A percentile compares a stretch with the other conserved stretches of the same genome.
These are phyloP conservation scores for Porphyrellus cyaneotinctus DNA, from an alignment of 768 basidiomycete genomes.

Conservation along the genomic window DNA sequence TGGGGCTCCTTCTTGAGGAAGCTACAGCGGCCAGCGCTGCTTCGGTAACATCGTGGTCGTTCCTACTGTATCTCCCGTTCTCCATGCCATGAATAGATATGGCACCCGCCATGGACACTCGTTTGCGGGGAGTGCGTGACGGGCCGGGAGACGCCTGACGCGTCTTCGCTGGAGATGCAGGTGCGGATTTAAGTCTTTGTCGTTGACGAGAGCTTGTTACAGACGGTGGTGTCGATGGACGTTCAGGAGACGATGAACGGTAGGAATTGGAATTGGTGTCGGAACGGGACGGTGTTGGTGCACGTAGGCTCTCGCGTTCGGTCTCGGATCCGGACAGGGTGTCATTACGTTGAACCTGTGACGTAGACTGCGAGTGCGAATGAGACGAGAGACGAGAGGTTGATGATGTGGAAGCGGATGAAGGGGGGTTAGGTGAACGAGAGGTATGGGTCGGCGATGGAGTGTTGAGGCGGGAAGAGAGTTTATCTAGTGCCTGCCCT, in stretches of 20 bases:
- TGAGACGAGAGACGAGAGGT: conserved; percentile 36
- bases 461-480: conserved; percentile 55
- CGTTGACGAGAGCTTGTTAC: conserved; percentile 27
- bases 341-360: conserved; percentile 29
- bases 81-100: conserved; percentile 27
- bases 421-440: conserved; percentile 34
- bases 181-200: conserved; percentile 45
- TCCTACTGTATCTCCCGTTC: conserved; percentile 20
- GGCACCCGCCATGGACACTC: conserved; percentile 36
- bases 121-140: conserved; percentile 41
- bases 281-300: conserved; percentile 29
- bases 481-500: conserved; percentile 61
- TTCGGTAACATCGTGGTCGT: conserved; percentile 41
- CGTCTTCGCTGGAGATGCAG: conserved; percentile 41
- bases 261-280: conserved; percentile 30
- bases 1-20: conserved; percentile 50
- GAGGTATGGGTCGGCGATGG: conserved; percentile 47
- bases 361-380: conserved; percentile 28
- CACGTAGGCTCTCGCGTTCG: conserved; percentile 58
- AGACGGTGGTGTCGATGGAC: conserved; percentile 36
- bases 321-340: conserved; percentile 76
- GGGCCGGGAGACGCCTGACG: conserved; percentile 38
- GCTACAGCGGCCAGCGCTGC: conserved; percentile 62
- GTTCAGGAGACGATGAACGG: conserved; percentile 39
- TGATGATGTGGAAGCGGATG: conserved; percentile 34